Base-by-base conservation (phyloP, 2,329 filamentous ascomycete species). In the Exophiala sp. region DNA sequence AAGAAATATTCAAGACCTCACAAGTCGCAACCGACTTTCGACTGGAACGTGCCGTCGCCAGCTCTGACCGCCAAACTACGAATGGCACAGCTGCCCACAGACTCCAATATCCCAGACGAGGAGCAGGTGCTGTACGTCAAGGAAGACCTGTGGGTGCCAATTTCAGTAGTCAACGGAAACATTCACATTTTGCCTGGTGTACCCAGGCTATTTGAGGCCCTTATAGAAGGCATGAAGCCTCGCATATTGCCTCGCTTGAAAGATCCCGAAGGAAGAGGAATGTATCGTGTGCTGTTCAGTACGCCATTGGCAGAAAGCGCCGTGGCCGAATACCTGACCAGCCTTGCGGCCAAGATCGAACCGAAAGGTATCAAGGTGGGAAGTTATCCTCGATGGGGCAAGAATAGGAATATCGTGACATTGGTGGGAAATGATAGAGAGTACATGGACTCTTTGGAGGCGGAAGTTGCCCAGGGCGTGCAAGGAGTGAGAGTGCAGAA, bases 341-440 rank as follows among this genome's bases (percentile, higher is more conserved):
- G 89, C 61, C 75, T 97, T 58, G 89, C 91, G 3, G 80, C 76
- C 24, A 83, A 83, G 69, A 87, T 91, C 18, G 86, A 84, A 68
- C 75, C 83, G 1, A 84, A 81, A 65, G 91, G 90, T 2, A 81
- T 97, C 65, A 97, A 97, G 74, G 90, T 97, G 12, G 94, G 94
- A 43, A 95, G 89, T 71, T 97, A 99, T 72, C 94, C 94, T 34
- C 79, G 90, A 51, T 96, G 91, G 91, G 89, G 88, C 4, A 92
- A 89, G 78, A 83, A 84, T 65, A 79, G 79, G 59, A 97, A 97
- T 71, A 94, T 91, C 0, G 90, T 97, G 44, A 96, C 92, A 9
- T 76, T 99, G 49, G 91, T 96, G 12, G 84, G 78, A 12, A 84
- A 83, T 61, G 88, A 96, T 67, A 77, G 80, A 62, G 85, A 81